A percentile compares a stretch with the other conserved stretches of the same genome.
Evolutionary conservation across 2,329 filamentous ascomycete genomes (phyloP).

Genomic region (Apiospora kogelbergensis): DNA sequence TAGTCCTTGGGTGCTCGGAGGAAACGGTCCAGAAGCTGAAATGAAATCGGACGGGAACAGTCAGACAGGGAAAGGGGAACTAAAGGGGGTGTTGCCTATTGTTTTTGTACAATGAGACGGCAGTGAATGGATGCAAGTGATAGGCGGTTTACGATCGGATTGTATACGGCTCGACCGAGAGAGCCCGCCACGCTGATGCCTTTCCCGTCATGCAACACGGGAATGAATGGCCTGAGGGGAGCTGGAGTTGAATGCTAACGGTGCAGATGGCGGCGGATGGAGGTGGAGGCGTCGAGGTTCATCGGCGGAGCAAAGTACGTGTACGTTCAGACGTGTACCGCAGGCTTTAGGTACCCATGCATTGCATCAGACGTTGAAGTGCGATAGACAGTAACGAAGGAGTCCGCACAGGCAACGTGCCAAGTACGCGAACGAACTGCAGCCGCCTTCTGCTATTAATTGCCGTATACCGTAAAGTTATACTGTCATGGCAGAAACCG

Average conservation of each 20-base stretch:
- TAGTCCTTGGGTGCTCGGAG: neutral
- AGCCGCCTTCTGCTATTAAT: neutral
- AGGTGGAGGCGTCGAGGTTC: neutral
- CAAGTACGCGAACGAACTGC: too few relatives aligned
- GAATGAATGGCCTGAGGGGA: neutral
- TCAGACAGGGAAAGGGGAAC: neutral
- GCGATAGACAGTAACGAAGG: neutral
- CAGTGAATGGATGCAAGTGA: neutral
- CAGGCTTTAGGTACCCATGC: slow-evolving; percentile 6
- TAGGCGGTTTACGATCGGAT: neutral
- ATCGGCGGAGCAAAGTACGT: neutral
- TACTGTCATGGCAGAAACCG: neutral
- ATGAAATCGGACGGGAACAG: neutral
- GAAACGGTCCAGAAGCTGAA: neutral
- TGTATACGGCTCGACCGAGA: neutral
- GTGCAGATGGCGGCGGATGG: neutral
- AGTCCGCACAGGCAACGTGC: neutral
- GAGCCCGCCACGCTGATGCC: neutral
- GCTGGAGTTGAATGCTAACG: neutral
- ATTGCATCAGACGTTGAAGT: neutral
- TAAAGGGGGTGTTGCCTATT: neutral
- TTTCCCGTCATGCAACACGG: neutral
- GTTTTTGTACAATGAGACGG: neutral
- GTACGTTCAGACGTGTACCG: slow-evolving; percentile 3
- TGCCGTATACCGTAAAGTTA: neutral